phyloP scores from a whole-genome alignment of 768 basidiomycete species.

The Tulasnella sp. region DNA sequence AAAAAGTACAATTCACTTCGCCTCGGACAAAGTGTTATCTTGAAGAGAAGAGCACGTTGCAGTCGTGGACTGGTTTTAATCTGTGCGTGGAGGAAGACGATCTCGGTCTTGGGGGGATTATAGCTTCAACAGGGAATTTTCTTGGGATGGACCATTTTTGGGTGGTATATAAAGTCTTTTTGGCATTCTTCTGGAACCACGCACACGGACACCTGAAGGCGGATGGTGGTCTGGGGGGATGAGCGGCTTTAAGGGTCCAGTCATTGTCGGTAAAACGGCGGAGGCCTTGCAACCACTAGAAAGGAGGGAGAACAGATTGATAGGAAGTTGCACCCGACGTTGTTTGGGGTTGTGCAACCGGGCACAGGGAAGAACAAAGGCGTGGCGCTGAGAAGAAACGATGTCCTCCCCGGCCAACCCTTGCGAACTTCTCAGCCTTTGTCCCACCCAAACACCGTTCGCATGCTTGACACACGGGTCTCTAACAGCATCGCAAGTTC shows the following conservation, averaged over 20 bases:
- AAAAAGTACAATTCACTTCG: not conserved
- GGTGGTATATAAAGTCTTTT: not conserved
- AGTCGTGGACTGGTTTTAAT: not conserved
- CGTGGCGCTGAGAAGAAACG: not conserved
- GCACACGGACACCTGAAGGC: not conserved
- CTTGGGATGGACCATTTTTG: not conserved
- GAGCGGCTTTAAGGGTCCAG: not conserved
- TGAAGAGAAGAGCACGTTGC: not conserved
- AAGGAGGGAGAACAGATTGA: not conserved
- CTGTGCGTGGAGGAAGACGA: not conserved
- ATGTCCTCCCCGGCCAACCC: not conserved
- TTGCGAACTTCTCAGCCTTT: constrained; percentile 5
- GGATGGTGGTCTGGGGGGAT: not conserved
- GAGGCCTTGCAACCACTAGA: not conserved
- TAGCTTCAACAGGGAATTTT: not conserved
- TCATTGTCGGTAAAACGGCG: not conserved
- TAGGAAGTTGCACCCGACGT: not conserved
- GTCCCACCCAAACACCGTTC: not conserved
- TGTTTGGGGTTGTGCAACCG: not conserved
- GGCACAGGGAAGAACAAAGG: not conserved
- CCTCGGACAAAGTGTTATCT: not conserved
- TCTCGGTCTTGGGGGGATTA: constrained; percentile 5
- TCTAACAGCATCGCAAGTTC: not conserved
- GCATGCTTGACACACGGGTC: not conserved
- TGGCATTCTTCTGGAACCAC: not conserved